Conservation (phyloP, 305 asterid genomes). For the Ilex paraguariensis region DNA sequence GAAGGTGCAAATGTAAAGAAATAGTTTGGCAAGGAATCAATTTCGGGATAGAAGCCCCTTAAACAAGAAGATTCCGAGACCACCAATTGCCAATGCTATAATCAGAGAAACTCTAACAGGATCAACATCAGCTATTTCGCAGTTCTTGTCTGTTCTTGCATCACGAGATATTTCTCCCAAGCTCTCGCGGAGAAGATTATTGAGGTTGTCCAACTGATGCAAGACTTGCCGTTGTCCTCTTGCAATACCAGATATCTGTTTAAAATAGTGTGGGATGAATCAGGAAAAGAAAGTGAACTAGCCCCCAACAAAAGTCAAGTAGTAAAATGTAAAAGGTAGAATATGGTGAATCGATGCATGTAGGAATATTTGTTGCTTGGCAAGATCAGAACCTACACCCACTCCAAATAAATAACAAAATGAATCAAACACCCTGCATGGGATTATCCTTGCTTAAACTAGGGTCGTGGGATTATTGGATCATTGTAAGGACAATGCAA, state of each 20-base stretch:
- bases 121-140: slow-evolving; percentile 8
- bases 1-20: background rate
- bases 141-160: slow-evolving; percentile 8
- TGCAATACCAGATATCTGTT: slow-evolving; percentile 57
- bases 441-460: too few relatives aligned
- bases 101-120: slow-evolving; percentile 15
- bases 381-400: background rate
- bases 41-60: slow-evolving; percentile 31
- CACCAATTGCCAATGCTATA: slow-evolving; percentile 44
- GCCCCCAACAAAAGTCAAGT: too few relatives aligned
- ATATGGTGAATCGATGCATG: background rate
- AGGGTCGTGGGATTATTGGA: too few relatives aligned
- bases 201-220: slow-evolving; percentile 40
- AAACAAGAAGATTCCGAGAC: slow-evolving; percentile 39
- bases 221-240: slow-evolving; percentile 86
- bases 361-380: background rate
- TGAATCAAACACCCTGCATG: too few relatives aligned
- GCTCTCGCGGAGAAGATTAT: slow-evolving; percentile 34
- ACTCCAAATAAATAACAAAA: background rate
- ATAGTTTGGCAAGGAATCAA: slow-evolving; percentile 11
- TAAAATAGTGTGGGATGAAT: background rate
- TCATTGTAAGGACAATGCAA: too few relatives aligned
- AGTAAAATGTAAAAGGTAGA: too few relatives aligned
- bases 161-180: slow-evolving; percentile 21
- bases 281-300: background rate